A percentile compares a stretch with the other conserved stretches of the same genome.
Conservation (phyloP, 345 rosid species). For the Clarkia xantiana region DNA sequence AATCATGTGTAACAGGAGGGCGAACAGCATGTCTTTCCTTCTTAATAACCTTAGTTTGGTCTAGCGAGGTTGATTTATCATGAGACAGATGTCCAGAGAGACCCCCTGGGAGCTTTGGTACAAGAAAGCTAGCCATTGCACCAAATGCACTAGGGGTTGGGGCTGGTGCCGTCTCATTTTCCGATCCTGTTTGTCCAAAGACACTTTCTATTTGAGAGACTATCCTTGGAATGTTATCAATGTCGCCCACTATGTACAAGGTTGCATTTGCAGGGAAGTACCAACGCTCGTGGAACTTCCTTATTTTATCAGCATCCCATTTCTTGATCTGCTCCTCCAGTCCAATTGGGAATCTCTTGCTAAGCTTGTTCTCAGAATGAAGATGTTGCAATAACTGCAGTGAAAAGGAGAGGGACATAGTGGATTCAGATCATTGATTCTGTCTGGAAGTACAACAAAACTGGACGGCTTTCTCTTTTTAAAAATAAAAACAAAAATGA, state of each 20-base stretch:
- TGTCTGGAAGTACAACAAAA: constrained; percentile 8
- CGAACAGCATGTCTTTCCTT: constrained; percentile 82
- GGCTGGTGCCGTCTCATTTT: constrained; percentile 34
- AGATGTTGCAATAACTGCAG: constrained; percentile 80
- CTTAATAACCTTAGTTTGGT: constrained; percentile 51
- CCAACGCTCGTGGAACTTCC: constrained; percentile 98
- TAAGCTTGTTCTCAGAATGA: constrained; percentile 97
- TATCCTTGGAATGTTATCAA: constrained; percentile 53
- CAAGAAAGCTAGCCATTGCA: constrained; percentile 98
- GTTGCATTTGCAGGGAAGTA: constrained; percentile 98
- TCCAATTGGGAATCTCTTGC: constrained; percentile 97
- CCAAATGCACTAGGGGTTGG: constrained; percentile 76
- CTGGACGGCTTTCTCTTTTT: too few species aligned
- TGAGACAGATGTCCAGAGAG: constrained; percentile 62
- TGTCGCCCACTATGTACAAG: constrained; percentile 89
- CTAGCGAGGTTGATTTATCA: constrained; percentile 40
- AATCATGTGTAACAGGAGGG: constrained; percentile 86
- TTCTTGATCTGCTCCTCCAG: constrained; percentile 95
- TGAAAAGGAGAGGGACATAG: constrained; percentile 2
- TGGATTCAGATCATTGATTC: not conserved
- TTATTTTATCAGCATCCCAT: constrained; percentile 98
- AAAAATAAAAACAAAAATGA: too few species aligned
- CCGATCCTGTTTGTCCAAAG: constrained; percentile 57
- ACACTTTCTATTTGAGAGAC: constrained; percentile 74
- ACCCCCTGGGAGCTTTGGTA: constrained; percentile 85